Evolutionary conservation across 108 stramenopile species (phyloP), one percentile per base, ranked within the genome.

Genomic region (Nitzschia sp.): DNA sequence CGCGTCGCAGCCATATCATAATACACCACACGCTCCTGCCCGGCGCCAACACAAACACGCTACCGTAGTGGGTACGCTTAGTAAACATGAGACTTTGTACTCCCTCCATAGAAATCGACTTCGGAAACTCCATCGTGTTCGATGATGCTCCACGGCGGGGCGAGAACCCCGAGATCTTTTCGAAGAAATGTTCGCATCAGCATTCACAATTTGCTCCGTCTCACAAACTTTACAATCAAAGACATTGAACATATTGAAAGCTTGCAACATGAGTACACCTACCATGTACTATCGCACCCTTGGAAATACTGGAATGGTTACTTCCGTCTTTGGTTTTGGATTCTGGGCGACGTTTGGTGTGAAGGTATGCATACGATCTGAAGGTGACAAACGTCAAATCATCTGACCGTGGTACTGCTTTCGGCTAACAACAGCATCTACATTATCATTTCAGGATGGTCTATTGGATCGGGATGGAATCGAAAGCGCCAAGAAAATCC

Each of bases 271-370:
- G 31, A 29, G 18, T 15, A 2, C 18, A 19, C 3, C 51, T 17
- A 55, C 31, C 4, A 67, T 67, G 66, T 67, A 48, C 32, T 67
- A 67, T 34, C 28, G 66, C 19, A 35, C 53, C 0, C 66, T 67
- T 13, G 66, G 66, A 35, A 67, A 67, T 34, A 67, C 66, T 17
- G 66, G 66, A 29, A 30, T 67, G 33, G 46, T 67, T 27, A 67
- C 66, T 3, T 67, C 66, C 32, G 66, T 67, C 53, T 58, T 79
- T 25, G 54, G 69, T 19, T 79, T 67, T 61, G 78, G 78, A 15
- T 79, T 79, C 26, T 79, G 78, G 78, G 78, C 78, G 4, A 79
- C 72, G n/a, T 74, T 74, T 61, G 78, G 78, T 25, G 65, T 68
- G 30, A 72, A 71, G 66, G 71, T 53, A 24, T 54, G 35, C 17